A percentile compares a stretch with the other conserved stretches of the same genome.
Conservation (phyloP, 805 yeast species). For the Nakazawaea wyomingensis region DNA sequence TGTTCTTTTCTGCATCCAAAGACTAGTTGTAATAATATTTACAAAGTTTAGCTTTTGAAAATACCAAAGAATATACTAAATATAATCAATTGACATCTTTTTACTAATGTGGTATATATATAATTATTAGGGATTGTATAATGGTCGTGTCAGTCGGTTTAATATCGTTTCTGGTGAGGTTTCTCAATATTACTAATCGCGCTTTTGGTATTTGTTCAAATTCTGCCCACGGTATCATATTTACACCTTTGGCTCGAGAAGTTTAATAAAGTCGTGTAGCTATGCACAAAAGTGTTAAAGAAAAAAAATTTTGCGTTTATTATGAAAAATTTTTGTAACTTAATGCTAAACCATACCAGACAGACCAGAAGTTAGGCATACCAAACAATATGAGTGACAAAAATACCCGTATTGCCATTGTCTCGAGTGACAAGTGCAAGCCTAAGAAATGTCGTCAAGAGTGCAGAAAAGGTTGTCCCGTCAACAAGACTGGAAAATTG, state of each 20-base stretch:
- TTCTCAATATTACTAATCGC: neutral
- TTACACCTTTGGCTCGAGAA: neutral
- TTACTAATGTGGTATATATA: too few relatives aligned
- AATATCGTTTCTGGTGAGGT: too few relatives aligned
- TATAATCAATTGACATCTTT: too few relatives aligned
- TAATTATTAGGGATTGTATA: too few relatives aligned
- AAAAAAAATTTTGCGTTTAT: slow-evolving; percentile 20
- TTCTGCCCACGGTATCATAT: neutral
- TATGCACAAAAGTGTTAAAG: too few relatives aligned
- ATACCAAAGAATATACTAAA: too few relatives aligned
- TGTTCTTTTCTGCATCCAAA: too few relatives aligned
- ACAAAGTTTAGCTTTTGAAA: too few relatives aligned
- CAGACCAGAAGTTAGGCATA: neutral
- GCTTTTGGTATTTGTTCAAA: neutral
- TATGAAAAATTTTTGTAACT: slow-evolving; percentile 16
- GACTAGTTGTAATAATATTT: too few relatives aligned
- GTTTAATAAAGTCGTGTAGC: too few relatives aligned
- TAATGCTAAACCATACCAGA: too few relatives aligned
- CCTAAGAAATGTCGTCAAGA: slow-evolving; percentile 99
- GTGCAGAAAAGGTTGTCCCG: slow-evolving; percentile 96
- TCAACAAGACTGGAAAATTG: slow-evolving; percentile 93
- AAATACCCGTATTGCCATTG: slow-evolving; percentile 89
- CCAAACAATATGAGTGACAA: slow-evolving; percentile 27
- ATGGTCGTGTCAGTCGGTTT: too few relatives aligned
- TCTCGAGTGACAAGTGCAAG: slow-evolving; percentile 89